Evolutionary conservation across 148 eudicot genomes (phyloP).

Genomic region (Diospyros kaki): DNA sequence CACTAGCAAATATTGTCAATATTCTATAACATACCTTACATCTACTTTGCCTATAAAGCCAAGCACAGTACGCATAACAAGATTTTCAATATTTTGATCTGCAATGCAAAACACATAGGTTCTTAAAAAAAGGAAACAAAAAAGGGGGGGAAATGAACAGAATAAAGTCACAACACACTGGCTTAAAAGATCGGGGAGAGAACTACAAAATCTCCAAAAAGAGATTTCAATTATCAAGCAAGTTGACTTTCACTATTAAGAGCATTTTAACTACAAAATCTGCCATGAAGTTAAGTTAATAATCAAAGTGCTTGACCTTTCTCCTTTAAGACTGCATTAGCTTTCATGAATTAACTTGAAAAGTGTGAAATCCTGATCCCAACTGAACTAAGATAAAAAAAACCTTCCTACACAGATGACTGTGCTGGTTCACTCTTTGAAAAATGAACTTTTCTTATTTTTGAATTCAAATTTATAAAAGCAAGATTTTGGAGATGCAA

Average conservation of each 20-base stretch:
- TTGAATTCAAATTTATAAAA: too few relatives aligned
- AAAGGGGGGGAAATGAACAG: neutral
- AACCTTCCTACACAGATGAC: too few relatives aligned
- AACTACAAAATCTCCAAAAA: neutral
- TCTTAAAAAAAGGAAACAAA: neutral
- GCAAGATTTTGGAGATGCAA: too few relatives aligned
- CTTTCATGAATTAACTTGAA: too few relatives aligned
- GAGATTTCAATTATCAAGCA: neutral
- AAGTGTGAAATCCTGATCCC: too few relatives aligned
- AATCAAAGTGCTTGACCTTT: neutral
- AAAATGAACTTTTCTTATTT: too few relatives aligned
- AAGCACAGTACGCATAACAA: conserved; percentile 54
- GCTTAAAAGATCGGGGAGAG: neutral
- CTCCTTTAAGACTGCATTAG: neutral
- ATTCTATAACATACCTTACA: conserved; percentile 53
- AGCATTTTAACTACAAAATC: neutral
- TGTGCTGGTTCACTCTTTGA: too few relatives aligned
- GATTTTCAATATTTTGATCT: conserved; percentile 55
- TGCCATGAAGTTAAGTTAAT: neutral
- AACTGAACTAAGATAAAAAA: too few relatives aligned
- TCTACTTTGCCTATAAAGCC: conserved; percentile 74
- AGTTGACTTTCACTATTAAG: neutral
- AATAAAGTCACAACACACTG: neutral
- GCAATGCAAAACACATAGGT: conserved; percentile 21
- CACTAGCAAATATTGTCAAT: neutral